phyloP scores from a whole-genome alignment of 108 stramenopile genomes.

The Epithemia pelagica region DNA sequence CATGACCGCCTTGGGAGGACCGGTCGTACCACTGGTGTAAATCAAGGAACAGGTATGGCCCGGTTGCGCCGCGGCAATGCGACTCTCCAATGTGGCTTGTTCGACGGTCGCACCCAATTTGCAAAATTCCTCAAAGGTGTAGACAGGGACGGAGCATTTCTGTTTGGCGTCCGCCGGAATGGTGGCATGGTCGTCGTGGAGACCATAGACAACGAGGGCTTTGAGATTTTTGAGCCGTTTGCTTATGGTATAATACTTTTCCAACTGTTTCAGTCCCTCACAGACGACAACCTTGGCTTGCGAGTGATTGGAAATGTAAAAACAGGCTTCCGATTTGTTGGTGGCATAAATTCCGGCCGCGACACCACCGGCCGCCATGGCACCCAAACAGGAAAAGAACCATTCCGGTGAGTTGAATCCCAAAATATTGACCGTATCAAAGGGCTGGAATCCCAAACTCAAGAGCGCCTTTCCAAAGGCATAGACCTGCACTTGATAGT shows the following conservation, averaged over 20 bases:
- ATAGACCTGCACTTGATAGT: conserved; percentile 29
- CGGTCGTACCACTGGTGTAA: conserved; percentile 82
- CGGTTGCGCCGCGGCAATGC: conserved; percentile 8
- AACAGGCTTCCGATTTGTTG: conserved; percentile 49
- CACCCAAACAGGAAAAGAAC: conserved; percentile 52
- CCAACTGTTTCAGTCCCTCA: conserved; percentile 46
- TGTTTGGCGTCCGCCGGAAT: conserved; percentile 9
- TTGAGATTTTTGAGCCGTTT: conserved; percentile 38
- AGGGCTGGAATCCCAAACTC: conserved; percentile 45
- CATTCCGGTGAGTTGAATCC: conserved; percentile 67
- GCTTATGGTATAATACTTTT: conserved; percentile 46
- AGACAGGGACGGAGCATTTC: conserved; percentile 19
- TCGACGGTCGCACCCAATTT: conserved; percentile 10
- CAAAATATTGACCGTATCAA: conserved; percentile 56
- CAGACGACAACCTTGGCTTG: conserved; percentile 55
- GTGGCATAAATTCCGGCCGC: conserved; percentile 51
- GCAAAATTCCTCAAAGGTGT: conserved; percentile 30
- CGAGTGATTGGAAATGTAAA: conserved; percentile 67
- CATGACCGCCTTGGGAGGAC: conserved; percentile 80
- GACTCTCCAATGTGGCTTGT: conserved; percentile 13
- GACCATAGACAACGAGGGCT: conserved; percentile 57
- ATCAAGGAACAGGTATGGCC: conserved; percentile 37
- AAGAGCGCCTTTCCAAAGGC: conserved; percentile 59
- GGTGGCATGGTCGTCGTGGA: conserved; percentile 3
- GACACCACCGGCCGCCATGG: conserved; percentile 61